These are phyloP conservation scores for Arachnomyces sp. DNA, from an alignment of 2,329 filamentous ascomycete species.

Conservation along the genomic window DNA sequence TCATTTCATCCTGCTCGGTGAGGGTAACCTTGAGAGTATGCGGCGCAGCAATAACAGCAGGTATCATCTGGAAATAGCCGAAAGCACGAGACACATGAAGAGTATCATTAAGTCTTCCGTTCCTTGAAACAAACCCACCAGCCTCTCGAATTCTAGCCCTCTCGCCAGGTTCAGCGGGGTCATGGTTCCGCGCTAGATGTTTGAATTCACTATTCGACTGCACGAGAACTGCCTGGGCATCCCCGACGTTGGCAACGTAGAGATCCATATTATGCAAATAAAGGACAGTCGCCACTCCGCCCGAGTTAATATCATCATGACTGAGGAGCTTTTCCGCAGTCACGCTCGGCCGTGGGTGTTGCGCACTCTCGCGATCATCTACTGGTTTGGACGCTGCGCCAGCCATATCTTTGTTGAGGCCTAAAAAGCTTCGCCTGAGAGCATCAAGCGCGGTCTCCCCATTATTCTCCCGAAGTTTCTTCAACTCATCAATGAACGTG, in stretches of 20 bases:
- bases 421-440: conserved; percentile 73
- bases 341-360: conserved; percentile 56
- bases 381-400: conserved; percentile 71
- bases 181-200: conserved; percentile 82
- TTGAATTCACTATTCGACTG: conserved; percentile 76
- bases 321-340: conserved; percentile 67
- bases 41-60: conserved; percentile 84
- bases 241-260: conserved; percentile 89
- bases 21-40: conserved; percentile 70
- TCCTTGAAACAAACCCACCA: conserved; percentile 89
- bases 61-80: conserved; percentile 87
- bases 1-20: conserved; percentile 84
- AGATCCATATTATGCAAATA: conserved; percentile 86
- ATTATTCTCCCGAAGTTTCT: conserved; percentile 56
- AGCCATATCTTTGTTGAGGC: conserved; percentile 88
- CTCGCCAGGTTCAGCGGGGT: conserved; percentile 78
- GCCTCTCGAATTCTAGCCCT: conserved; percentile 85
- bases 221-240: conserved; percentile 91
- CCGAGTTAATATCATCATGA: conserved; percentile 81
- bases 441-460: conserved; percentile 75
- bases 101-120: conserved; percentile 84
- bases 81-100: conserved; percentile 91
- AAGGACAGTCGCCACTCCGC: conserved; percentile 82
- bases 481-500: conserved; percentile 74
- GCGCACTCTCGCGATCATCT: conserved; percentile 58